Evolutionary conservation across 2,329 filamentous ascomycete species (phyloP).

Genomic region (Penicillium sp.): DNA sequence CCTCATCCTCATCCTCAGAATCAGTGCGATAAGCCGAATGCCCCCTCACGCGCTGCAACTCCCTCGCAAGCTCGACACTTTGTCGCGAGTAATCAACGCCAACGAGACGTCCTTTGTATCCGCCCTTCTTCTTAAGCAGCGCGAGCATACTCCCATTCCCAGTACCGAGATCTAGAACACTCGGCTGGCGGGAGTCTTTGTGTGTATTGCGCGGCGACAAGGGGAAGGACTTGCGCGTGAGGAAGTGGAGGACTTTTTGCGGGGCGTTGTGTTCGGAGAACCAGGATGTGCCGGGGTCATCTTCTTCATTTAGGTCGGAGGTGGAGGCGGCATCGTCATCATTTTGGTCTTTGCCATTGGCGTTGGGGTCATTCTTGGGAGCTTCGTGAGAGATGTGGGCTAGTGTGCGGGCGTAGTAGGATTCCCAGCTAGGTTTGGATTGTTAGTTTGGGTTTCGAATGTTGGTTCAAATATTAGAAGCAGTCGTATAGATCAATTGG

Average conservation of each 20-base stretch:
- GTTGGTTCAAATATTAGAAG: background rate
- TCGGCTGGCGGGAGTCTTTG: slow-evolving; percentile 21
- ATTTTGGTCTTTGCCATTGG: slow-evolving; percentile 52
- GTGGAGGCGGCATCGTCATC: background rate
- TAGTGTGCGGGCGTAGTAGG: slow-evolving; percentile 46
- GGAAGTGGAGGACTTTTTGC: slow-evolving; percentile 69
- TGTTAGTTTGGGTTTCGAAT: slow-evolving; percentile 8
- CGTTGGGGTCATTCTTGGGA: background rate
- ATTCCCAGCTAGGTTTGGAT: slow-evolving; percentile 60
- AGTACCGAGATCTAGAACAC: slow-evolving; percentile 82
- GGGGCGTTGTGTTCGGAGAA: slow-evolving; percentile 92
- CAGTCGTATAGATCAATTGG: background rate
- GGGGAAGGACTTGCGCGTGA: slow-evolving; percentile 52
- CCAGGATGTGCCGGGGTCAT: slow-evolving; percentile 84
- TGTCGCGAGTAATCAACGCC: slow-evolving; percentile 83
- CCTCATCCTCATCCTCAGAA: slow-evolving; percentile 27
- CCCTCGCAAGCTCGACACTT: slow-evolving; percentile 70
- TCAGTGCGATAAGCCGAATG: slow-evolving; percentile 36
- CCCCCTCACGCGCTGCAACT: slow-evolving; percentile 51
- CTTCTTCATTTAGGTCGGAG: slow-evolving; percentile 66
- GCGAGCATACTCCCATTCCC: slow-evolving; percentile 94
- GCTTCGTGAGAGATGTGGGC: slow-evolving; percentile 32
- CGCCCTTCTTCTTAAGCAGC: slow-evolving; percentile 63
- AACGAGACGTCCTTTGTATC: slow-evolving; percentile 67
- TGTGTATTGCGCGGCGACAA: slow-evolving; percentile 39